These are phyloP conservation scores for Pyrenochaeta sp. DNA, from an alignment of 2,329 filamentous ascomycete genomes.

Conservation along the genomic window DNA sequence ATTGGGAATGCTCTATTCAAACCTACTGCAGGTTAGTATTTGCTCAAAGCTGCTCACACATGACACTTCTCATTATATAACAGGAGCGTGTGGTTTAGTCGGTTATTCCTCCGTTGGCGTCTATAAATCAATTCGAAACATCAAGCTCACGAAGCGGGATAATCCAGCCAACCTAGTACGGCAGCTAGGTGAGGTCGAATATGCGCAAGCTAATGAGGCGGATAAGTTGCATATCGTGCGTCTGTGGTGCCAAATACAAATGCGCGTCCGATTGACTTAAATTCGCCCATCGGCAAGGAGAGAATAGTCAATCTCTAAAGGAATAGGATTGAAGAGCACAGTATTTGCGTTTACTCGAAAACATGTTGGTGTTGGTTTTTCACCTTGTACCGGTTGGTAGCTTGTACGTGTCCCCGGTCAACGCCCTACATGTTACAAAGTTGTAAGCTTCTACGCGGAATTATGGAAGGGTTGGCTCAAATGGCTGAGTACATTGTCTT, in stretches of 20 bases:
- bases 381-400: too few species aligned
- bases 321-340: too few species aligned
- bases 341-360: too few species aligned
- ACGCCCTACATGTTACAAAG: too few species aligned
- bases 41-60: not conserved
- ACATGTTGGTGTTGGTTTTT: too few species aligned
- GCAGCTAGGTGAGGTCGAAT: constrained; percentile 27
- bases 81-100: constrained; percentile 64
- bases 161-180: constrained; percentile 18
- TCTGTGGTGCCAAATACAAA: constrained; percentile 32
- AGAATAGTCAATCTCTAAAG: too few species aligned
- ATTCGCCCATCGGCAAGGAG: not conserved
- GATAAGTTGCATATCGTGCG: constrained; percentile 30
- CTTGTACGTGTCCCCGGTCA: too few species aligned
- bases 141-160: constrained; percentile 21
- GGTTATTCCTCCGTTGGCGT: constrained; percentile 70
- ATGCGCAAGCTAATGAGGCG: constrained; percentile 22
- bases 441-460: too few species aligned
- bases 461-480: not conserved
- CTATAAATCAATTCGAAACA: constrained; percentile 61
- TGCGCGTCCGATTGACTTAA: constrained; percentile 18
- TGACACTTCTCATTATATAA: constrained; percentile 1
- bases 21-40: constrained; percentile 65
- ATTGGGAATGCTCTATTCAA: constrained; percentile 71
- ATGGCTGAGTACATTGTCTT: not conserved